A percentile compares a stretch with the other conserved stretches of the same genome.
Conservation (phyloP, 139 green algal genomes). For the Picochlorum sp. region DNA sequence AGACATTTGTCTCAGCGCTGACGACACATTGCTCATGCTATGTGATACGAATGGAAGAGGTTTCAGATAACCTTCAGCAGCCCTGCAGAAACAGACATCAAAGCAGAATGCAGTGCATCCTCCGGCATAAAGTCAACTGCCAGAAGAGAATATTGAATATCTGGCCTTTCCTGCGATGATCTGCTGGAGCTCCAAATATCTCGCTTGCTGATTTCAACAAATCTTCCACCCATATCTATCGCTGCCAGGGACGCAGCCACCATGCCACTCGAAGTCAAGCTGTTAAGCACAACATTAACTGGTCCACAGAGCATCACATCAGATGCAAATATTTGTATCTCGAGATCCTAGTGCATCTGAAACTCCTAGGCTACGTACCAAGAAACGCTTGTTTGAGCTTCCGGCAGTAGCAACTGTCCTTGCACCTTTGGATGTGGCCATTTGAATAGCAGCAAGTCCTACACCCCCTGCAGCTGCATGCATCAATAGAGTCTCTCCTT, state of each 20-base stretch:
- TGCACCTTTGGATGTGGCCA: slow-evolving; percentile 35
- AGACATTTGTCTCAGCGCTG: slow-evolving; percentile 72
- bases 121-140: slow-evolving; percentile 82
- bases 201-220: slow-evolving; percentile 77
- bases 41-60: slow-evolving; percentile 43
- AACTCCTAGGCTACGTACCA: slow-evolving; percentile 45
- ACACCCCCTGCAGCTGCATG: slow-evolving; percentile 72
- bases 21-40: slow-evolving; percentile 30
- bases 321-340: slow-evolving; percentile 48
- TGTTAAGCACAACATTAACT: slow-evolving; percentile 67
- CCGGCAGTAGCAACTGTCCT: slow-evolving; percentile 40
- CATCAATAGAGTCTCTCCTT: slow-evolving; percentile 50
- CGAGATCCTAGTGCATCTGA: slow-evolving; percentile 39
- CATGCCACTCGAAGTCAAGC: slow-evolving; percentile 76
- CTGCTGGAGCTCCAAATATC: slow-evolving; percentile 59
- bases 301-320: slow-evolving; percentile 45
- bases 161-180: slow-evolving; percentile 60
- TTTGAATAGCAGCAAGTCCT: slow-evolving; percentile 61
- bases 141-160: slow-evolving; percentile 62
- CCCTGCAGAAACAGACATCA: slow-evolving; percentile 25
- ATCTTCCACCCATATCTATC: slow-evolving; percentile 41
- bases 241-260: slow-evolving; percentile 60
- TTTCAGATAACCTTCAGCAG: slow-evolving; percentile 33
- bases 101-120: slow-evolving; percentile 28
- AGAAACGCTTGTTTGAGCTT: slow-evolving; percentile 44